Evolutionary conservation across 805 yeast species (phyloP).

Genomic region (Hanseniaspora pseudoguilliermondii): DNA sequence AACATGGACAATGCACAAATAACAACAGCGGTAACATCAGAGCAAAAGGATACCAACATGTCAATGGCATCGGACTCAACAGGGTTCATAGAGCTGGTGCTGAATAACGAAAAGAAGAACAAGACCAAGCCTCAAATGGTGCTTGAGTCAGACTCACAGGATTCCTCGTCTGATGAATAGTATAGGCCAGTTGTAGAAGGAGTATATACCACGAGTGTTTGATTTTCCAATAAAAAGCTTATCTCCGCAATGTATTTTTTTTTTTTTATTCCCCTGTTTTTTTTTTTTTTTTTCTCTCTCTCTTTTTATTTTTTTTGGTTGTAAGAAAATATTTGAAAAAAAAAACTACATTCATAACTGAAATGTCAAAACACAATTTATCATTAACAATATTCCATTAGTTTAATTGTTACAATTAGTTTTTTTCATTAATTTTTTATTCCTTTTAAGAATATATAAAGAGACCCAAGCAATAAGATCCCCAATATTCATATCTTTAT

Average conservation of each 20-base stretch:
- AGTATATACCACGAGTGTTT: too few relatives aligned
- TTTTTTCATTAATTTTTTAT: too few relatives aligned
- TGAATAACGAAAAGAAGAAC: background rate
- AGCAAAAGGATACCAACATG: background rate
- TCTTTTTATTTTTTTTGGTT: background rate
- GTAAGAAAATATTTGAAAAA: background rate
- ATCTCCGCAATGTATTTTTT: too few relatives aligned
- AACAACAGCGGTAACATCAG: background rate
- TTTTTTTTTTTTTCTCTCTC: background rate
- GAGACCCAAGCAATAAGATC: too few relatives aligned
- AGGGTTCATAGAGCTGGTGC: constrained; percentile 8
- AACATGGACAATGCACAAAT: background rate
- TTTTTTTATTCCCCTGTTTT: too few relatives aligned
- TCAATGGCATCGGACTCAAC: constrained; percentile 6
- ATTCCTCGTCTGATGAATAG: background rate
- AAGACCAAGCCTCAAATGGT: background rate
- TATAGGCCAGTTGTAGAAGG: too few relatives aligned
- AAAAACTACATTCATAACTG: background rate
- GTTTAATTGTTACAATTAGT: too few relatives aligned
- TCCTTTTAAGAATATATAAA: too few relatives aligned
- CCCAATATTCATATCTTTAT: too few relatives aligned
- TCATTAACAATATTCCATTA: too few relatives aligned
- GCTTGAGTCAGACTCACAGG: constrained; percentile 11
- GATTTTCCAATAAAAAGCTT: too few relatives aligned
- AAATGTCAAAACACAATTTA: too few relatives aligned